Base-by-base conservation (phyloP, 331 rosid genomes). In the Quercus phellos region DNA sequence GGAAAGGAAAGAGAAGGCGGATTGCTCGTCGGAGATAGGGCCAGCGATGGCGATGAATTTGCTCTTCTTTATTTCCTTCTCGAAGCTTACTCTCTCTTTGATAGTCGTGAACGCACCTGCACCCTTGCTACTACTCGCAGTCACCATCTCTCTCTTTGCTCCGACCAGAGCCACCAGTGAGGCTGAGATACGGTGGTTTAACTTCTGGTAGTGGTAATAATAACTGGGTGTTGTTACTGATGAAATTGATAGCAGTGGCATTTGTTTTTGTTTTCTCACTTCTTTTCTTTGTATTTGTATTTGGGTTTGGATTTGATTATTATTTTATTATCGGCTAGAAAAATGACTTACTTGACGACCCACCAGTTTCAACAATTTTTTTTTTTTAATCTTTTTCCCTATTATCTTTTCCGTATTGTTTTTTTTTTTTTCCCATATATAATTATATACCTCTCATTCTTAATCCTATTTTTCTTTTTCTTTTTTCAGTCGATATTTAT, bases 41-140 rank as follows among this genome's bases (percentile, higher is more conserved):
- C 91, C 95, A 27, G 95, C 97, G 46, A 92, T 66, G 81, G 97
- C 97, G 84, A 92, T 90, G 89, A 94, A 94, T 75, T 94, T 94
- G 89, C 97, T 92, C 78, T 92, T 94, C 81, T 94, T 92, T 22
- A 92, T 89, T 61, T 89, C 98, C 58, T 79, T 89, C 51, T 92
- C 87, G 78, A 90, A 88, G 7, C 82, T 80, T 42, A 88, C 85
- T 43, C 51, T 88, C 71, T 94, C 97, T 80, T 85, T 78, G 77
- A 94, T 60, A 3, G 93, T 90, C 43, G 93, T 92, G 85, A 63
- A 94, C 18, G 89, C 93, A 8, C 93, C 90, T 0, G 88, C 86
- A 55, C 43, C 51, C 60, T 66, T 61, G 80, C 83, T 77, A 34
- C 35, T 74, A 51, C 84, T 63, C 80, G 85, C 79, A 42, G 84